A percentile compares a stretch with the other conserved stretches of the same genome.
Evolutionary conservation across 2,329 filamentous ascomycete species (phyloP).

Genomic region (Mycocentrospora acerina): DNA sequence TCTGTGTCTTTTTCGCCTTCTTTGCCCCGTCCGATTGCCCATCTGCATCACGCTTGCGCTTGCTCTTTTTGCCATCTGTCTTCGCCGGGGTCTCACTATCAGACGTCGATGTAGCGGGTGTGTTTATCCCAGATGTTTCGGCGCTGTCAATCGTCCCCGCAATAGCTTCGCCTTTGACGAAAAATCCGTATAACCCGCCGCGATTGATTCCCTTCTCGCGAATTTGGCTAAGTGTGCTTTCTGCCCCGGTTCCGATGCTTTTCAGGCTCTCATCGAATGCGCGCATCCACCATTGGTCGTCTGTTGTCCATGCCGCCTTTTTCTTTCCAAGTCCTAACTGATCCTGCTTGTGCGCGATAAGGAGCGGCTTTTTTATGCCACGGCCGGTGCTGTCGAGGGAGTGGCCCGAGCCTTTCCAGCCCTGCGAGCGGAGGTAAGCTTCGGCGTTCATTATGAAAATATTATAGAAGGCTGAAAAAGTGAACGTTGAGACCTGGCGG

Average conservation of each 20-base stretch:
- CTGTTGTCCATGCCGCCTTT: constrained; percentile 53
- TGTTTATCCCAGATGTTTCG: constrained; percentile 22
- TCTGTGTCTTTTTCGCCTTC: constrained; percentile 13
- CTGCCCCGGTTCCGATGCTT: constrained; percentile 50
- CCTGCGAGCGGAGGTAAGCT: constrained; percentile 79
- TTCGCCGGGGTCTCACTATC: constrained; percentile 18
- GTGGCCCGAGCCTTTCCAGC: constrained; percentile 87
- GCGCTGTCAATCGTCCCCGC: constrained; percentile 63
- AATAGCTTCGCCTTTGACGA: constrained; percentile 79
- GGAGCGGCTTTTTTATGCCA: constrained; percentile 79
- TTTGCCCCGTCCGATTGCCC: constrained; percentile 5
- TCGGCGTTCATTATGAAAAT: constrained; percentile 71
- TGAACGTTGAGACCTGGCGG: no score
- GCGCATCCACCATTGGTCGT: constrained; percentile 95
- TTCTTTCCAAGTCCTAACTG: constrained; percentile 80
- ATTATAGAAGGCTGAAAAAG: constrained; percentile 1
- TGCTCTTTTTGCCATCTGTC: constrained; percentile 19
- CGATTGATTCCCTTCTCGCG: constrained; percentile 49
- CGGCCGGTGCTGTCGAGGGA: constrained; percentile 76
- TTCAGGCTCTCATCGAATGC: constrained; percentile 91
- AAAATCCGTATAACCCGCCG: constrained; percentile 75
- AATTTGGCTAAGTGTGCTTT: constrained; percentile 54
- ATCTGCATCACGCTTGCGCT: constrained; percentile 27
- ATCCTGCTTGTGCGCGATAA: constrained; percentile 80
- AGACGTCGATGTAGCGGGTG: constrained; percentile 31